phyloP scores from a whole-genome alignment of 495 filamentous ascomycete genomes.

The Aspergillus olivimuriae region DNA sequence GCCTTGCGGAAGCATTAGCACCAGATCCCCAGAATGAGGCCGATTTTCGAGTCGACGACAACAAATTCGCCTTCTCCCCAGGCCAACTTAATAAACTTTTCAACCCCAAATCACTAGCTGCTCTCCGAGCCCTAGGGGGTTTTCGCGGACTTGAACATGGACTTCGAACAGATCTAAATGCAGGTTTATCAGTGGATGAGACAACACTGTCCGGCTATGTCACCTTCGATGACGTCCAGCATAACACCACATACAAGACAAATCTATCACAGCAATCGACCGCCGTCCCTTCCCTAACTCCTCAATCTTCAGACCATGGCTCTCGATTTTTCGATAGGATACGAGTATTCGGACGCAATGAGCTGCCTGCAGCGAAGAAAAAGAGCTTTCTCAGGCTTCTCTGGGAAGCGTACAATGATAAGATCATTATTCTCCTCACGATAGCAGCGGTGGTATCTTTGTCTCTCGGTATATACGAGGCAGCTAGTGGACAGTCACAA shows the following conservation, averaged over 20 bases:
- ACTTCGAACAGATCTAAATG: constrained; percentile 48
- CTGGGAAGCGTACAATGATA: constrained; percentile 74
- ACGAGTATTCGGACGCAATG: constrained; percentile 58
- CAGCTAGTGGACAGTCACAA: constrained; percentile 20
- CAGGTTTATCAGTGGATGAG: constrained; percentile 56
- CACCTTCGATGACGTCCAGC: constrained; percentile 44
- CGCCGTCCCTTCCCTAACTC: neutral
- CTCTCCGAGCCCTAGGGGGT: constrained; percentile 57
- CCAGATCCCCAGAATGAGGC: constrained; percentile 53
- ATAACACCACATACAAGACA: neutral
- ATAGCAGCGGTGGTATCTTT: constrained; percentile 58
- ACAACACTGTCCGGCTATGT: constrained; percentile 41
- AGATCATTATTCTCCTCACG: constrained; percentile 60
- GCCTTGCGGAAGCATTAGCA: constrained; percentile 40
- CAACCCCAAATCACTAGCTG: constrained; percentile 59
- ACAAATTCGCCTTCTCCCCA: constrained; percentile 57
- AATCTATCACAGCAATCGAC: neutral
- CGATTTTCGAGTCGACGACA: constrained; percentile 53
- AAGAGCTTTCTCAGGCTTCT: constrained; percentile 60
- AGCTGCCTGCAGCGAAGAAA: constrained; percentile 58
- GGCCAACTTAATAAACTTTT: constrained; percentile 59
- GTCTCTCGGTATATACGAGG: constrained; percentile 57
- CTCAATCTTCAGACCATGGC: neutral
- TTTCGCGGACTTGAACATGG: constrained; percentile 56
- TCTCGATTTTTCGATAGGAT: constrained; percentile 48